Evolutionary conservation across 1,284 basidiomycete genomes (phyloP), one percentile per base, ranked within the genome.

Genomic region (Tilletia indica): DNA sequence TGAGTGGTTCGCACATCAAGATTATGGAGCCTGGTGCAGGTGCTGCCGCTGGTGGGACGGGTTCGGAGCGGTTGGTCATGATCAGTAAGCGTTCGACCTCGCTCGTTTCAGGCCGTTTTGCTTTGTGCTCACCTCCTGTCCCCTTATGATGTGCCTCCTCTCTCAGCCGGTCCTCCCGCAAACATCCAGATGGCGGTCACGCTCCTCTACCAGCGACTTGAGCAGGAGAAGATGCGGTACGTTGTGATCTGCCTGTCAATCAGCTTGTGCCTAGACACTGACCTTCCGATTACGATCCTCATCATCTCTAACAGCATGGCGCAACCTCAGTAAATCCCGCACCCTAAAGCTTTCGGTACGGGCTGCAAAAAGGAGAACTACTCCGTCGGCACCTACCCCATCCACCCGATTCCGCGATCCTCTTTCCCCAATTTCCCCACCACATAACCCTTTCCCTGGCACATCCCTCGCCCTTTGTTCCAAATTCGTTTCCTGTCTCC

Each of bases 141-240:
- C 34, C 2, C 34, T n/a, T 31, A 4, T 38, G 94, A 54, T 97
- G 8, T 94, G 93, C 25, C 25, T 14, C 42, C 14, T 45, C 42
- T 45, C 14, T 8, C 67, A 97, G 97, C 94, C 14, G 97, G 97
- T 8, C 91, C 92, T 79, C 94, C 94, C 2, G 88, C 90, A 4
- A 95, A 96, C 83, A 97, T 99, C 76, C 94, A 97, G 85, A 93
- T 94, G 89, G 97, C 97, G 3, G 94, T 99, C 38, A 91, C 93
- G 79, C 85, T 99, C 79, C 87, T 99, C 79, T 97, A 97, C 85
- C 91, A 93, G 82, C 73, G 82, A 38, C 71, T 84, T n/a, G 82
- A 84, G 74, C 81, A 84, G 75, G 82, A 84, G 70, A 83, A 83
- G 73, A 72, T 83, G 73, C 73, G 82, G 11, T 64, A 34, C 42